Percentiles rank a stretch among this genome's conserved stretches.
Conservation (phyloP, 1,284 basidiomycete genomes). For the Anthracocystis panici-leucophaei region DNA sequence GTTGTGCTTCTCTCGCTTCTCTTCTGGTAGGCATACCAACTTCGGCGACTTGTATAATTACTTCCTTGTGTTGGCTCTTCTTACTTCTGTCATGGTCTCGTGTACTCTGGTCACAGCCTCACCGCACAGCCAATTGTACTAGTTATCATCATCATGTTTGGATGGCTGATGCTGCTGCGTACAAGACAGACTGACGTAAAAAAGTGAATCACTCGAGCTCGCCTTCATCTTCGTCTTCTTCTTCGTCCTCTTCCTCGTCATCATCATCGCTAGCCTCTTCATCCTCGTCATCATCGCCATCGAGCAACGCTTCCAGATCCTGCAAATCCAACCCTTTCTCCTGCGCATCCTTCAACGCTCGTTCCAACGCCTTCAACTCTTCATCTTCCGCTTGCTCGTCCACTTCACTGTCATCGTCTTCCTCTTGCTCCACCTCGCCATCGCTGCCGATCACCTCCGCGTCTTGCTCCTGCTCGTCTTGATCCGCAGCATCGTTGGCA, state of each 20-base stretch:
- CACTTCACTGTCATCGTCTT: conserved; percentile 38
- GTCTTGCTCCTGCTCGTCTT: conserved; percentile 36
- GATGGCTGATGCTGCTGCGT: neutral
- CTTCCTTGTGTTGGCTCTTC: neutral
- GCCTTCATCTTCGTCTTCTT: conserved; percentile 25
- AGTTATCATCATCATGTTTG: neutral
- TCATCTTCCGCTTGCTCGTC: conserved; percentile 49
- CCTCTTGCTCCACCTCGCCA: conserved; percentile 27
- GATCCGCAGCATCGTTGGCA: conserved; percentile 14
- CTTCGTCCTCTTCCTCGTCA: conserved; percentile 16
- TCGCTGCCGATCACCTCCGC: conserved; percentile 44
- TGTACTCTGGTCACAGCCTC: neutral
- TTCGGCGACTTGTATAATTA: conserved; percentile 2
- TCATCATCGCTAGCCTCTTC: conserved; percentile 20
- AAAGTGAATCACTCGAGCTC: conserved; percentile 11
- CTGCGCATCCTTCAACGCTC: conserved; percentile 51
- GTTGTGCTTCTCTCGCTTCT: neutral
- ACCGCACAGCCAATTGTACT: neutral
- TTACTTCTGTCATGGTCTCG: conserved; percentile 1
- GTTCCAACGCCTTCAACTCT: conserved; percentile 50
- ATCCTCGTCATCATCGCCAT: conserved; percentile 38
- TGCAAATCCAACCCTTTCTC: conserved; percentile 44
- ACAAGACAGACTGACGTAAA: neutral
- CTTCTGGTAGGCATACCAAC: too few species aligned
- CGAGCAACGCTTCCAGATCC: conserved; percentile 39